Evolutionary conservation across 371 early-diverging fungal genomes (phyloP), one percentile per base, ranked within the genome.

Genomic region (Mortierella sp.): DNA sequence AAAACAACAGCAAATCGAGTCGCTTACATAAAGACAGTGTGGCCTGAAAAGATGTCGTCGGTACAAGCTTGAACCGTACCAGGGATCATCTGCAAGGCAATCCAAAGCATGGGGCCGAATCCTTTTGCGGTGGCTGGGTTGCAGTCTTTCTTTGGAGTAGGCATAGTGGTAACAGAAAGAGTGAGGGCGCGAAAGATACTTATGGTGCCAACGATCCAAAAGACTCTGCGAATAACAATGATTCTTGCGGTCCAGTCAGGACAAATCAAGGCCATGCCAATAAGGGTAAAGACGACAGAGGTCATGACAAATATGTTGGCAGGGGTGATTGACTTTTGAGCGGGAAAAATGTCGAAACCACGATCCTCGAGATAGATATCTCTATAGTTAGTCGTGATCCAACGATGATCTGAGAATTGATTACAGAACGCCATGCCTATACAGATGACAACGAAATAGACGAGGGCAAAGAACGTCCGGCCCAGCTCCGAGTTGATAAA

Each of bases 31-130:
- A 91, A 83, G 10, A 87, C 82, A 1, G 92, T 91, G 69, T 94
- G 93, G 6, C 93, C 94, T 4, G 93, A 93, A 72, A 90, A 94
- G 55, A 94, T 89, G 57, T 90, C 90, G 76, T 93, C 92, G 0
- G 93, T 93, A 75, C 93, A 94, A 23, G 89, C 86, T 57, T 87
- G 83, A 22, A 84, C 75, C 7, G 81, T 64, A 19, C 89, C 89
- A n/a, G 83, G 76, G 57, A 89, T 80, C 70, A 90, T 83, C 19
- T 81, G 70, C 26, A 83, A 68, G 2, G 83, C 79, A 17, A 83
- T 64, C 53, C 37, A 59, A 8, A 85, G 40, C 83, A 86, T 76
- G 5, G 81, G 70, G 5, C 62, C 45, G 49, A 83, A 82, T 2
- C 64, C 72, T 13, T 37, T 77, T 28, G 40, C 82, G 74, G 60